Evolutionary conservation across 768 basidiomycete species (phyloP), one percentile per base, ranked within the genome.

Genomic region (Thelephora ganbajun): DNA sequence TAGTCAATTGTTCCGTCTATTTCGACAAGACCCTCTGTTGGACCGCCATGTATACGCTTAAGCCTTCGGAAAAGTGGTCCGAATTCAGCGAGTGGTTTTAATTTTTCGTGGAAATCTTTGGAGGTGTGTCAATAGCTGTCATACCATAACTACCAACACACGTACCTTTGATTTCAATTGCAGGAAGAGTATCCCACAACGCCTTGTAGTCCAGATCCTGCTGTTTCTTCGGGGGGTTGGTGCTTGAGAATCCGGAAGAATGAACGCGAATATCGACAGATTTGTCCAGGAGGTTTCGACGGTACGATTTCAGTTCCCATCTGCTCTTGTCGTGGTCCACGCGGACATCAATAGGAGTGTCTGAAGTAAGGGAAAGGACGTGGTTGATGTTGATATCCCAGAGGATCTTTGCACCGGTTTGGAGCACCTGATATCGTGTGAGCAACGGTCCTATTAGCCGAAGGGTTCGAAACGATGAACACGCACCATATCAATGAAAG

Each of bases 401-500:
- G 2, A 54, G 52, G 48, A 42, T 54, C 53, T 35, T 42, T 1
- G 59, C 61, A 5, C 68, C 67, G 44, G 61, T 63, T 45, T 68
- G 65, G 9, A 69, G 49, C 1, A 62, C 65, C 68, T 68, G 19
- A 30, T 30, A 30, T 4, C 26, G 26, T n/a, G n/a, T n/a, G n/a
- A n/a, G n/a, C n/a, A n/a, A n/a, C n/a, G n/a, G n/a, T n/a, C n/a
- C n/a, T n/a, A n/a, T n/a, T n/a, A n/a, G n/a, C n/a, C n/a, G n/a
- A n/a, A n/a, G n/a, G n/a, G n/a, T n/a, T n/a, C n/a, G n/a, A n/a
- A 0, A 47, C 35, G 2, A 57, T 56, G 1, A 48, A 51, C 9
- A 48, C 56, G 2, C 48, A 68, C 68, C 65, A 69, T 68, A 46
- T 63, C 44, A 59, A 54, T 9, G 43, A 56, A 73, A 16, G 69